Base-by-base conservation (phyloP, 192 early-diverging fungal genomes). In the Coemansia reversa region DNA sequence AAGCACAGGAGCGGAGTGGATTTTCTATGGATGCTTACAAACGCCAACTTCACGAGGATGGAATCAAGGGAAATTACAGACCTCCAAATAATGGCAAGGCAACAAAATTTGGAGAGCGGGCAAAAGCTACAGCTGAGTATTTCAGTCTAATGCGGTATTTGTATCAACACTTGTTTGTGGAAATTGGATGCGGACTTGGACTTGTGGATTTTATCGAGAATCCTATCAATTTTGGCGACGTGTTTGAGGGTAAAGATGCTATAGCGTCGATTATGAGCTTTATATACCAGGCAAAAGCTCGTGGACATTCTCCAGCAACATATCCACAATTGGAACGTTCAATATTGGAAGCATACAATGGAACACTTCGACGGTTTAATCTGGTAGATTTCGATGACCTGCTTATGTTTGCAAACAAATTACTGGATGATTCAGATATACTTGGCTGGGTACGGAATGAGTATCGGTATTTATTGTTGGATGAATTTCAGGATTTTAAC, bases 401-500 rank as follows among this genome's bases (percentile, higher is more conserved):
- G 24, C 62, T 81, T 7, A 30, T 49, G 50, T 29, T 54, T 9
- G 70, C 79, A 18, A 61, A 58, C 24, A 33, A 69, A 47, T 27
- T 81, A 8, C 52, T 81, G 51, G 54, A 62, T 7, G 9, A 61
- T 8, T 35, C 28, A 18, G 30, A 55, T 12, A 52, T 73, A 0
- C 63, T 75, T 24, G 6, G 20, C 18, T 22, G n/a, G 11, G 74
- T 73, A 42, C 73, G 68, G 20, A 27, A 25, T 1, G 39, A 65
- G 63, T 76, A 50, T 28, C 69, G 66, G 49, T 81, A 76, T 42
- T 57, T 81, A 16, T 59, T 81, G 42, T 70, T 81, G 7, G 79
- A 81, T 48, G 79, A 81, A 65, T 81, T 81, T 39, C 79, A 81
- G 70, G 79, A 81, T 19, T 67, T 81, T 24, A 81, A 81, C 50